Base-by-base conservation (phyloP, 805 yeast species). In the Pichia scutulata region DNA sequence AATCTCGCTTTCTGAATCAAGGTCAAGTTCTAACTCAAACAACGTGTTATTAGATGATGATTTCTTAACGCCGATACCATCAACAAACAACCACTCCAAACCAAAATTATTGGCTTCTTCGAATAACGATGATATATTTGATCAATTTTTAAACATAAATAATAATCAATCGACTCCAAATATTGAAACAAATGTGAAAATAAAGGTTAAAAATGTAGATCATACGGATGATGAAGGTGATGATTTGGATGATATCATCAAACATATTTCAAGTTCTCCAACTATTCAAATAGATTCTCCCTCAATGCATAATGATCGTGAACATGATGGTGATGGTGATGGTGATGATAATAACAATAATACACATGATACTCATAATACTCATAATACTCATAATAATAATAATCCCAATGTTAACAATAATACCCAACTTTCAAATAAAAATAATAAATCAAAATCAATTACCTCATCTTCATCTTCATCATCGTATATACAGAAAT, bases 211-310 rank as follows among this genome's bases (percentile, higher is more conserved):
- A 16, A 21, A 26, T 9, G 16, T 24, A 2, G 42, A 30, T 13
- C 37, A 23, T 16, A 47, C n/a, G n/a, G n/a, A 22, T 4, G 39
- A 43, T 19, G 26, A 39, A 2, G 45, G 21, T 48, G 10, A 30
- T 40, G 43, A 40, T 33, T 24, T 37, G 22, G 39, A 45, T 40
- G 57, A 33, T n/a, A 2, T 8, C 23, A 33, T 21, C 14, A 21
- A 33, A n/a, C 30, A 44, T 14, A 4, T 37, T 4, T 47, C 53
- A 16, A 46, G 54, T 13, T 50, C 54, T 13, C 55, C 52, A 23
- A 55, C 61, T 0, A 55, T 55, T 14, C 55, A 57, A 13, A 47
- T 54, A 1, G 56, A 53, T 28, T 58, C 65, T 1, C 62, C 59
- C 4, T 52, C 57, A 19, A 55, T 55, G 58, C 52, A 55, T 28